Percentiles rank a stretch among this genome's conserved stretches.
These are phyloP conservation scores for Ganoderma sinense DNA, from an alignment of 1,284 basidiomycete species.

Conservation along the genomic window DNA sequence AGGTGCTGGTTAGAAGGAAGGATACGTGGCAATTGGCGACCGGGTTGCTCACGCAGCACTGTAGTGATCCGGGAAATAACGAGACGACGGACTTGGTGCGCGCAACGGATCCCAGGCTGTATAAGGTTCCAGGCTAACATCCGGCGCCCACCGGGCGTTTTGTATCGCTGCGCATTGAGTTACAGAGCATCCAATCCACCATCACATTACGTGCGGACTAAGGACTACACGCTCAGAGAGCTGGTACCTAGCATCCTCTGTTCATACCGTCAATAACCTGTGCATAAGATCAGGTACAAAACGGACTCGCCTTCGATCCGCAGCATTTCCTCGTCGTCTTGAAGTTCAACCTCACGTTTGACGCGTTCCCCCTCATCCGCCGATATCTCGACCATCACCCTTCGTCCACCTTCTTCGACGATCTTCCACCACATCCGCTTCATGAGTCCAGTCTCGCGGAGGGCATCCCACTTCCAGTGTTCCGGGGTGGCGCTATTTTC, in stretches of 20 bases:
- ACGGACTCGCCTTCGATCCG: not conserved
- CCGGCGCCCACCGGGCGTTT: too few relatives aligned
- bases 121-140: too few relatives aligned
- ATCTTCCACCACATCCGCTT: conserved; percentile 20
- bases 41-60: too few relatives aligned
- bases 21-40: too few relatives aligned
- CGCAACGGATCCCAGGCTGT: too few relatives aligned
- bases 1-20: too few relatives aligned
- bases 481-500: not conserved
- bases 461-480: not conserved
- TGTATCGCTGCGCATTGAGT: not conserved
- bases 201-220: not conserved
- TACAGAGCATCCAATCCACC: not conserved
- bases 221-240: not conserved
- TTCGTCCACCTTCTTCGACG: conserved; percentile 2
- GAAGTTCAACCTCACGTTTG: conserved; percentile 9
- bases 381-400: conserved; percentile 13
- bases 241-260: not conserved
- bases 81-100: too few relatives aligned
- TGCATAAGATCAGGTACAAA: not conserved
- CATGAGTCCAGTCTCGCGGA: not conserved
- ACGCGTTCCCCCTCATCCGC: conserved; percentile 17
- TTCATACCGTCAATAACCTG: not conserved
- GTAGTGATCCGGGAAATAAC: too few relatives aligned
- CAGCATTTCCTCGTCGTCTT: not conserved